A percentile compares a stretch with the other conserved stretches of the same genome.
These are phyloP conservation scores for Talaromyces sp. DNA, from an alignment of 2,329 filamentous ascomycete genomes.

Conservation along the genomic window DNA sequence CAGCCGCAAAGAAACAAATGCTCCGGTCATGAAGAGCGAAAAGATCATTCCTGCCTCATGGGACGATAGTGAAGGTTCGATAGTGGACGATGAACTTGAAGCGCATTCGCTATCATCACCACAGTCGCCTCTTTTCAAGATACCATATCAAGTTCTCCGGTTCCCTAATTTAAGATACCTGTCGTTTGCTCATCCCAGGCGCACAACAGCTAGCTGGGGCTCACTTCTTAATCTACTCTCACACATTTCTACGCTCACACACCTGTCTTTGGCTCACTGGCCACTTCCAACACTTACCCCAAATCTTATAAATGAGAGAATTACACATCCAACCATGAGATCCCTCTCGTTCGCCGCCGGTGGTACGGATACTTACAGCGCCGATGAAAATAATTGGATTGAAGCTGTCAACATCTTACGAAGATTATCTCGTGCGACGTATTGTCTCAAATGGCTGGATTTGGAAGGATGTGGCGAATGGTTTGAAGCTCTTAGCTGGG, in stretches of 20 bases:
- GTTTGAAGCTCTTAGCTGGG: constrained; percentile 52
- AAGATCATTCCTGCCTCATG: constrained; percentile 36
- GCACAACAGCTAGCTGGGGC: constrained; percentile 50
- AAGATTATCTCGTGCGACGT: constrained; percentile 53
- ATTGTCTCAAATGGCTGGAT: constrained; percentile 61
- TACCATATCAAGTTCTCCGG: constrained; percentile 30
- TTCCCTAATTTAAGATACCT: constrained; percentile 57
- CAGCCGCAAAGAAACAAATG: constrained; percentile 18
- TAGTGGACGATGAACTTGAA: background rate
- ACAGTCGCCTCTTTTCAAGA: constrained; percentile 20
- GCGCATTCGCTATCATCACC: background rate
- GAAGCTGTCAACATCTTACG: constrained; percentile 57
- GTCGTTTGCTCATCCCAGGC: constrained; percentile 54
- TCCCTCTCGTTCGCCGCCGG: constrained; percentile 37
- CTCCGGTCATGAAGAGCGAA: constrained; percentile 15
- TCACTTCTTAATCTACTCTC: constrained; percentile 53
- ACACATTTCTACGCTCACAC: constrained; percentile 56
- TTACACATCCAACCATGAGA: constrained; percentile 37
- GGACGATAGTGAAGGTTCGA: constrained; percentile 34
- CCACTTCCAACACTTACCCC: constrained; percentile 56
- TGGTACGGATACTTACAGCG: constrained; percentile 53
- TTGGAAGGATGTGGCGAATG: constrained; percentile 58
- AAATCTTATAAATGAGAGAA: constrained; percentile 41
- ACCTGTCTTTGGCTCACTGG: constrained; percentile 63
- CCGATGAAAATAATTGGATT: constrained; percentile 53